phyloP scores from a whole-genome alignment of 768 basidiomycete species.

The Termitomyces sp. region DNA sequence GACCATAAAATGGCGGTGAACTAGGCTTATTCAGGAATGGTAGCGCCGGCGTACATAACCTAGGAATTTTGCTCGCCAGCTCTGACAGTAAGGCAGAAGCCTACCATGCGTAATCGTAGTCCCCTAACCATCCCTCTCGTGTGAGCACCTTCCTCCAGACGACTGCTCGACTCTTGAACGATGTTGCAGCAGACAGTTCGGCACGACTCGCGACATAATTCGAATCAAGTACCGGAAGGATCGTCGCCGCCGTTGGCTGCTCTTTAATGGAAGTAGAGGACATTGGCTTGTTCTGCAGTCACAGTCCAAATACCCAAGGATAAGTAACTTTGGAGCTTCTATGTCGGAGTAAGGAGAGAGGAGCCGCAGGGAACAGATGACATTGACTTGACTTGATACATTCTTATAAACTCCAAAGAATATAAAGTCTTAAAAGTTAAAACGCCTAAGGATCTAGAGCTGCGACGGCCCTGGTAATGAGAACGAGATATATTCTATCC shows the following conservation, averaged over 20 bases:
- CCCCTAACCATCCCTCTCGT: conserved; percentile 73
- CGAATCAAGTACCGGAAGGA: conserved; percentile 9
- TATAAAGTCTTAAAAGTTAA: too few relatives aligned
- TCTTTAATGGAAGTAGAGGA: conserved; percentile 6
- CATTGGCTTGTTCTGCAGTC: neutral
- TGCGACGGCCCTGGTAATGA: too few relatives aligned
- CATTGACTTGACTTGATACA: too few relatives aligned
- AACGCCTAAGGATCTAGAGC: too few relatives aligned
- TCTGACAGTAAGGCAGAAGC: neutral
- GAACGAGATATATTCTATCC: too few relatives aligned
- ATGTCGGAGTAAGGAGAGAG: neutral
- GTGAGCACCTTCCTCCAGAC: conserved; percentile 30
- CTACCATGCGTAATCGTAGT: conserved; percentile 70
- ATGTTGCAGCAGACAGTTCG: neutral
- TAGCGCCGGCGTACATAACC: conserved; percentile 63
- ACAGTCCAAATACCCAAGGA: neutral
- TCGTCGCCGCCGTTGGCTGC: conserved; percentile 10
- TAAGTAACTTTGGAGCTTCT: neutral
- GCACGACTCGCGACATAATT: neutral
- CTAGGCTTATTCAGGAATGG: conserved; percentile 45
- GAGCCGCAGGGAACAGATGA: too few relatives aligned
- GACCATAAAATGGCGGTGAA: conserved; percentile 68
- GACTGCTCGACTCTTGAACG: neutral
- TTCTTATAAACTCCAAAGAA: too few relatives aligned
- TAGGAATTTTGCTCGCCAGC: conserved; percentile 2